These are phyloP conservation scores for Zygotorulaspora sp. DNA, from an alignment of 805 yeast species.

Conservation along the genomic window DNA sequence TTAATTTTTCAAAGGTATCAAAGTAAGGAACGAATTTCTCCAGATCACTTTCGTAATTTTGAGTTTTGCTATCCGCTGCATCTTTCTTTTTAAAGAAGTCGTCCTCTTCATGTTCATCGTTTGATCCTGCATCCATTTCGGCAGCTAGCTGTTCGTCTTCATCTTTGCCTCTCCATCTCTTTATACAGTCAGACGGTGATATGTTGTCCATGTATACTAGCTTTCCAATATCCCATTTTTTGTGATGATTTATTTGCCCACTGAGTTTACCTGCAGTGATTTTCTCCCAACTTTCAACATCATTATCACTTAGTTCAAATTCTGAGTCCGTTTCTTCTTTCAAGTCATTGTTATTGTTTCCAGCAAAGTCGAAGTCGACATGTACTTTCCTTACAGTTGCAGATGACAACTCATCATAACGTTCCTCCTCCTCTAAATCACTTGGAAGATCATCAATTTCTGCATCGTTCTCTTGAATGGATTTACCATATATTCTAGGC, in stretches of 20 bases:
- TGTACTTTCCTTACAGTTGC: slow-evolving; percentile 45
- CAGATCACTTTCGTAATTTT: slow-evolving; percentile 24
- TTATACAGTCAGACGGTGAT: slow-evolving; percentile 65
- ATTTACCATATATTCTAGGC: slow-evolving; percentile 54
- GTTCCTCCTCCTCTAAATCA: slow-evolving; percentile 43
- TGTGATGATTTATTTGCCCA: slow-evolving; percentile 44
- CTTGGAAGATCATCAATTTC: slow-evolving; percentile 43
- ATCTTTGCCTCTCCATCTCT: slow-evolving; percentile 62
- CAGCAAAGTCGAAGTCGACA: slow-evolving; percentile 42
- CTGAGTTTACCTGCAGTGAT: slow-evolving; percentile 57
- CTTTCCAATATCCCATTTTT: slow-evolving; percentile 75
- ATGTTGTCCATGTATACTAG: slow-evolving; percentile 75
- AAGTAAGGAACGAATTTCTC: slow-evolving; percentile 35
- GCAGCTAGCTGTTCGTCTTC: slow-evolving; percentile 41
- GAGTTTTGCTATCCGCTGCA: slow-evolving; percentile 18
- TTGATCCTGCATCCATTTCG: slow-evolving; percentile 40
- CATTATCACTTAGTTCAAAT: slow-evolving; percentile 40
- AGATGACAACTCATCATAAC: slow-evolving; percentile 39
- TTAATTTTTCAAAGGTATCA: slow-evolving; percentile 32
- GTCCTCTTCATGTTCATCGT: slow-evolving; percentile 36
- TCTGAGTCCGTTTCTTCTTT: slow-evolving; percentile 53
- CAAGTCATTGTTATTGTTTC: slow-evolving; percentile 36
- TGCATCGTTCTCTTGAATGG: slow-evolving; percentile 44
- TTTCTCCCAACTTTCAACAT: slow-evolving; percentile 35
- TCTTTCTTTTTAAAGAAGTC: slow-evolving; percentile 55